Conservation (phyloP, 208 protist species). For the Histomonas meleagridis region DNA sequence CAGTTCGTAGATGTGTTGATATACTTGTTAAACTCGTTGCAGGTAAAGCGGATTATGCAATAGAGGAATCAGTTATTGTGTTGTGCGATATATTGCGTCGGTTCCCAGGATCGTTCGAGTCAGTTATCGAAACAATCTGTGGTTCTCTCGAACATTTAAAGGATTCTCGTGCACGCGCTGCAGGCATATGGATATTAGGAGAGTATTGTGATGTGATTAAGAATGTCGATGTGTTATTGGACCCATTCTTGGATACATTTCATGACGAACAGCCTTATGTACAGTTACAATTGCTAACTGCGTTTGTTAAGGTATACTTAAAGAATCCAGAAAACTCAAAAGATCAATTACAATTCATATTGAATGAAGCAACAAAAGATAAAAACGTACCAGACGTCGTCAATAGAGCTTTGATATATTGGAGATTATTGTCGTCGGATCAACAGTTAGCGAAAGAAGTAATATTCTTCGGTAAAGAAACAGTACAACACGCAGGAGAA, state of each 20-base stretch:
- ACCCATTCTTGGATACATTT: slow-evolving; percentile 44
- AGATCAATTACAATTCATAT: slow-evolving; percentile 1
- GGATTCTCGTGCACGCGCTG: background rate
- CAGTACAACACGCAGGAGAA: background rate
- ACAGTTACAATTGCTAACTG: slow-evolving; percentile 15
- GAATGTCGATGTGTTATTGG: slow-evolving; percentile 80
- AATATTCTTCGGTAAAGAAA: background rate
- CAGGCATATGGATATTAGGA: slow-evolving; percentile 36
- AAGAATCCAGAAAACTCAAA: background rate
- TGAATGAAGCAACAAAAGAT: slow-evolving; percentile 29
- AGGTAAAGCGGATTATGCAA: slow-evolving; percentile 70
- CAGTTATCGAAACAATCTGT: slow-evolving; percentile 60
- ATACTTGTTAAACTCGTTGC: slow-evolving; percentile 74
- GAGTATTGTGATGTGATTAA: slow-evolving; percentile 84
- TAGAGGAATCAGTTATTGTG: slow-evolving; percentile 84
- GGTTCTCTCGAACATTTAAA: slow-evolving; percentile 64
- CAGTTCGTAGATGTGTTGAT: slow-evolving; percentile 71
- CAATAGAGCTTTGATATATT: slow-evolving; percentile 24
- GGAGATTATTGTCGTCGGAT: slow-evolving; percentile 10
- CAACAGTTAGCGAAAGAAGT: background rate
- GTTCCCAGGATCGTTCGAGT: slow-evolving; percentile 66
- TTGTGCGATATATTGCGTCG: slow-evolving; percentile 82
- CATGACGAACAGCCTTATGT: slow-evolving; percentile 27
- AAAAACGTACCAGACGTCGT: background rate
- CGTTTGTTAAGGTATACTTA: slow-evolving; percentile 10